Evolutionary conservation across 2,329 filamentous ascomycete species (phyloP), one percentile per base, ranked within the genome.

Genomic region (Zalaria sp.): DNA sequence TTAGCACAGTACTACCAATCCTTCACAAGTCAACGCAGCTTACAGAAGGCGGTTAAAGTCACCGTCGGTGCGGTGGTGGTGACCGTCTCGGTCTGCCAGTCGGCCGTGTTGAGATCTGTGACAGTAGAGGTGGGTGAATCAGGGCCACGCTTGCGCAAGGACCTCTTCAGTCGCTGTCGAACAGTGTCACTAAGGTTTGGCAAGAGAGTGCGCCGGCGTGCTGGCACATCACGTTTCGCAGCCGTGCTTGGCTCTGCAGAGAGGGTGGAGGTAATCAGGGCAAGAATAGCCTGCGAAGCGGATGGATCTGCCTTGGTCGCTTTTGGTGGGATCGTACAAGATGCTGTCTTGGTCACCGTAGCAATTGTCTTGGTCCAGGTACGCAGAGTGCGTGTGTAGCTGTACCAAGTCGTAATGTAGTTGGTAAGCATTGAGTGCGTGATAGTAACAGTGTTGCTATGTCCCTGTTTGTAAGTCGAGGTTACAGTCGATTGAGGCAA

Each of bases 111-210:
- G 5, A 37, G 41, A 25, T 48, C 50, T 4, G 58, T 62, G 25
- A 59, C 47, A 3, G 53, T 53, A 27, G 60, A 47, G 5, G 56
- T 57, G 29, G 57, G 53, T 34, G 49, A 49, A 38, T 65, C 62
- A 1, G 60, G 60, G 39, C 57, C 57, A 34, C 61, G 58, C 43
- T 50, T 53, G 5, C 3, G 29, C 40, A 27, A 42, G 18, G 18
- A 18, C 18, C 18, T 18, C 35, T 28, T 42, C 36, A 5, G 31
- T 4, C 28, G 39, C 31, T 25, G 29, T 35, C 9, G 32, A 27
- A 10, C 26, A 6, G 10, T 39, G 36, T 5, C 41, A 29, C 25
- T 34, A 35, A 32, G 34, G 9, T 18, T 34, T 38, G 7, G 26
- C n/a, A 3, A 32, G 41, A 26, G 36, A 32, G 6, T 18, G 27